These are phyloP conservation scores for Penicillium maclennaniae DNA, from an alignment of 495 filamentous ascomycete species.

Conservation along the genomic window DNA sequence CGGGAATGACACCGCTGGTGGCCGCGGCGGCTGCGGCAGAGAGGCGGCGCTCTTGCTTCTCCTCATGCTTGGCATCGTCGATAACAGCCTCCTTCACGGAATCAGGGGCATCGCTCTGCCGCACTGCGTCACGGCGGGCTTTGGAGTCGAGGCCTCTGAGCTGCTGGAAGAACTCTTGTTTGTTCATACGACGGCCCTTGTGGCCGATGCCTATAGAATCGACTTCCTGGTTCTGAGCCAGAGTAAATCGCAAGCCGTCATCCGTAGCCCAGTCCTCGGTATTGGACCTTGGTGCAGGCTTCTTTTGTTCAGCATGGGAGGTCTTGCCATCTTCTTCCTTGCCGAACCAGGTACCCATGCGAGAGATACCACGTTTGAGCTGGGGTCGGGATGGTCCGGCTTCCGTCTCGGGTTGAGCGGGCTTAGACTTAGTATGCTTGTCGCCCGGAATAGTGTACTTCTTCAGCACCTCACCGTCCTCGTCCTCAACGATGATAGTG, in stretches of 20 bases:
- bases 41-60: constrained; percentile 24
- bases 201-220: constrained; percentile 31
- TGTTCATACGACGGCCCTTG: constrained; percentile 75
- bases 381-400: constrained; percentile 28
- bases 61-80: constrained; percentile 37
- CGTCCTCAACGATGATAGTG: constrained; percentile 97
- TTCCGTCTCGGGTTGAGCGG: constrained; percentile 17
- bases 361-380: constrained; percentile 48
- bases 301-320: constrained; percentile 32
- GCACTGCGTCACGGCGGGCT: constrained; percentile 64
- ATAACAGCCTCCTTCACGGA: constrained; percentile 54
- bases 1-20: constrained; percentile 14
- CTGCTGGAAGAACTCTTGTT: constrained; percentile 84
- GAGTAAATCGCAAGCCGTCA: constrained; percentile 80
- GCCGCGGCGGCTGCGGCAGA: constrained; percentile 19
- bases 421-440: constrained; percentile 13
- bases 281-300: constrained; percentile 23
- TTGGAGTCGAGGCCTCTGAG: constrained; percentile 77
- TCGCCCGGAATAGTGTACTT: constrained; percentile 78
- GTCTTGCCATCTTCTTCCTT: constrained; percentile 48
- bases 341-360: constrained; percentile 63
- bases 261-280: constrained; percentile 62
- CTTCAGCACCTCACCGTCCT: constrained; percentile 95
- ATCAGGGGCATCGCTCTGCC: constrained; percentile 61
- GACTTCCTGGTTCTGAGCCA: constrained; percentile 44